Base-by-base conservation (phyloP, 1,139 yeast genomes). In the Saccharomyces hybrid region DNA sequence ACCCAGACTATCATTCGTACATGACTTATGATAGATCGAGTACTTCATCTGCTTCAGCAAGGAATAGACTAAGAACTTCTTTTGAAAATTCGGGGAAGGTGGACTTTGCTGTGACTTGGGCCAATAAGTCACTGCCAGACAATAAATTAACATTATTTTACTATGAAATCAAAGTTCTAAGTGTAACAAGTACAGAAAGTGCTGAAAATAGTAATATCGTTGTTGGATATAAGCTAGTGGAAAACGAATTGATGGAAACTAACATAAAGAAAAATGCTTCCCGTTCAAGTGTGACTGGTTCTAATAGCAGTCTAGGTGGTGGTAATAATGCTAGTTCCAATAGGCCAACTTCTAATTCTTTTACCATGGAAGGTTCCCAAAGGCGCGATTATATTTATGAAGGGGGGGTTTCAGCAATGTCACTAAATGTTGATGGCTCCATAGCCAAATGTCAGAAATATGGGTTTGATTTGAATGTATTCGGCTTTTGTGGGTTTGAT, bases 121-220 rank as follows among this genome's bases (percentile, higher is more conserved):
- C 83, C 0, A 72, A 81, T 57, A 63, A 70, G 50, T 63, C 73
- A 2, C 68, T 82, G 7, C 76, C 80, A 1, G 61, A 71, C 3
- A 66, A 71, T 16, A 72, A 77, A 23, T 52, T 67, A 49, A 84
- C 85, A 0, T 68, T 83, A 1, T 84, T 77, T 64, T 84, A 84
- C 63, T 84, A 66, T 63, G 89, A 84, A 63, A 71, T 82, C 4
- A 72, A 73, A 50, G 66, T 83, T 2, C 52, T 62, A 7, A 56
- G 64, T 16, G 69, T 66, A 1, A 62, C 71, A 8, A 59, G 73
- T 32, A 69, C 76, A 28, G 73, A 74, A 38, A 66, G 73, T 42
- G 69, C 71, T 23, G 64, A 64, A 13, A 71, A 72, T 51, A 68
- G 77, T 52, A 79, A 76, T 57, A 67, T 76, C 2, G 67, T 76